Evolutionary conservation across 345 rosid species (phyloP).

Genomic region (Rhodomyrtus tomentosa): DNA sequence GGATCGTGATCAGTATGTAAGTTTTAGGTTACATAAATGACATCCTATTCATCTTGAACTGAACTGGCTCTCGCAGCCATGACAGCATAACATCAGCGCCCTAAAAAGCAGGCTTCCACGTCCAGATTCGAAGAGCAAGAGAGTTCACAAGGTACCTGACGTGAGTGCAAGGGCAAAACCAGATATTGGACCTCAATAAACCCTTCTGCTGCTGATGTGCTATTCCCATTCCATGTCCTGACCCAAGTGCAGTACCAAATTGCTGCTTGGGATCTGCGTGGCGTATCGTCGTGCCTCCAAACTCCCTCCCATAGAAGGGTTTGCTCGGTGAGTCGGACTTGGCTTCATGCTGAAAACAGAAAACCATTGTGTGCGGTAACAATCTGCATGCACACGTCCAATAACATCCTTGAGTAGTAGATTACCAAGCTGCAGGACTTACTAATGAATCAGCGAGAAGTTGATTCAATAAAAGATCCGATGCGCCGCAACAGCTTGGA

Average conservation of each 20-base stretch:
- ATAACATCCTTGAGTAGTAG: not conserved
- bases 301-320: not conserved
- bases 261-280: not conserved
- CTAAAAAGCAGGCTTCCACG: not conserved
- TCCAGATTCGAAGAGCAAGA: not conserved
- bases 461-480: conserved; percentile 35
- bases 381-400: not conserved
- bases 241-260: not conserved
- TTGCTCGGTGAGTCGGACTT: not conserved
- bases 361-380: not conserved
- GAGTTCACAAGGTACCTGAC: not conserved
- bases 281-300: not conserved
- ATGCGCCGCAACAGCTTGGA: conserved; percentile 62
- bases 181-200: not conserved
- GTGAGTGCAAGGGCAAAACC: not conserved
- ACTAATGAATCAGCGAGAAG: conserved; percentile 10
- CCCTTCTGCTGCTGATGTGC: not conserved
- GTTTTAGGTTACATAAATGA: not conserved
- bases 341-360: not conserved
- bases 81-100: not conserved
- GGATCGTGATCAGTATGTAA: too few relatives aligned
- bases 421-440: not conserved
- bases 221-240: not conserved
- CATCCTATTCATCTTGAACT: not conserved
- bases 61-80: not conserved